Evolutionary conservation across 2,329 filamentous ascomycete genomes (phyloP), one percentile per base, ranked within the genome.

Genomic region (Bipolaris gigantea): DNA sequence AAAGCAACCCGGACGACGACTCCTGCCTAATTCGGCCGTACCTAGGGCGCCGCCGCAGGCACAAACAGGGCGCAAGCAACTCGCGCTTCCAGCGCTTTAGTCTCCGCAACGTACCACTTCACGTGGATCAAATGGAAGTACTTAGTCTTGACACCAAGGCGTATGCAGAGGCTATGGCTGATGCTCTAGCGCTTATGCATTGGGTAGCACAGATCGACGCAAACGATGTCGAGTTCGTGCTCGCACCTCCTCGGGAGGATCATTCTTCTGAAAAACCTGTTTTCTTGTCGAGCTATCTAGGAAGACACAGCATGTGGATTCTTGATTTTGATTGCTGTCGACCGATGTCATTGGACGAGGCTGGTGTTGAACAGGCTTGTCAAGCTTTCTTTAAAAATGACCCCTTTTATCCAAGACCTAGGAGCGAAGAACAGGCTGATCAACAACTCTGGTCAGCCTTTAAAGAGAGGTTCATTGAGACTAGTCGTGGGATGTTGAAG

Each of bases 241-340:
- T 85, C 2, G 78, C 64, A 7, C 59, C 55, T 32, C 60, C 52
- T 2, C 56, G 56, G 33, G 36, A 56, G 5, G n/a, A n/a, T n/a
- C n/a, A n/a, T n/a, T n/a, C n/a, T n/a, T n/a, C n/a, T n/a, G n/a
- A n/a, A n/a, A n/a, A n/a, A n/a, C n/a, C n/a, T n/a, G n/a, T n/a
- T n/a, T n/a, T n/a, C n/a, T n/a, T n/a, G n/a, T n/a, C n/a, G n/a
- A n/a, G n/a, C n/a, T 57, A 51, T 25, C 25, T 56, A 4, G 55
- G 53, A 2, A 13, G 6, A n/a, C 58, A 63, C 32, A 46, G 51
- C n/a, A 48, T 73, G 21, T 73, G 70, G 70, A 52, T 74, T 2
- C 78, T 87, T 80, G 78, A 87, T 83, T 75, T 86, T 79, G 68
- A 85, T 77, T 44, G 84, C 83, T 67, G 83, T 80, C 58, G 84